phyloP scores from a whole-genome alignment of 2,329 filamentous ascomycete species.

The Neofusicoccum ribis region DNA sequence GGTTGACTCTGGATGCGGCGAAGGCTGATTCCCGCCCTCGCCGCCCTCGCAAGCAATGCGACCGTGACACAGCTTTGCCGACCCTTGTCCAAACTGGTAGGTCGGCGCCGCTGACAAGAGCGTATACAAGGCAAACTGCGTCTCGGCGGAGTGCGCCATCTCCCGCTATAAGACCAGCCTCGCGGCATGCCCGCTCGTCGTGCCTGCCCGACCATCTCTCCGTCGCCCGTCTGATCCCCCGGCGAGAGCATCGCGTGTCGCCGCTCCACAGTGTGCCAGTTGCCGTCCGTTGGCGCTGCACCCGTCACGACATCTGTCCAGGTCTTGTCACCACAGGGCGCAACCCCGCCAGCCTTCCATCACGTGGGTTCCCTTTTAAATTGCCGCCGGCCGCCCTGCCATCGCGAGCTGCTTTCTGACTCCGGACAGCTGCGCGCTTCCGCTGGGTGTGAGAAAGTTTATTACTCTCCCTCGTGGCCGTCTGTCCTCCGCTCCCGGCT shows the following conservation, averaged over 20 bases:
- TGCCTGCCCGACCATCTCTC: not conserved
- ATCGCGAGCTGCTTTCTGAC: not conserved
- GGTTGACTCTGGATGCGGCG: conserved; percentile 7
- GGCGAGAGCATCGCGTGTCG: conserved; percentile 7
- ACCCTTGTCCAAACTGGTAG: not conserved
- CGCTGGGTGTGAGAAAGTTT: conserved; percentile 3
- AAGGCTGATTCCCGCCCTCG: conserved; percentile 5
- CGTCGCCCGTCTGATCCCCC: not conserved
- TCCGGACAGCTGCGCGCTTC: not conserved
- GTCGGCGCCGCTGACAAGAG: conserved; percentile 7
- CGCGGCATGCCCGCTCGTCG: not conserved
- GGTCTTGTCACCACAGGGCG: conserved; percentile 11
- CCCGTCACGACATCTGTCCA: not conserved
- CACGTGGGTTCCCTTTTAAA: not conserved
- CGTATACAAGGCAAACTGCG: not conserved
- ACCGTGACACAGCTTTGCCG: conserved; percentile 5
- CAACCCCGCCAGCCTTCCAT: not conserved
- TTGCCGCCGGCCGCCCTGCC: not conserved
- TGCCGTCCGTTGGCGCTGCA: not conserved
- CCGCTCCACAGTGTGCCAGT: not conserved
- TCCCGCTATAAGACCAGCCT: not conserved
- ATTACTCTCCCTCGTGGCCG: not conserved
- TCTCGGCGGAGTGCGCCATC: conserved; percentile 7
- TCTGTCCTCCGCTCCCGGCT: conserved; percentile 2
- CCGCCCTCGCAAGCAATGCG: not conserved